Evolutionary conservation across 768 basidiomycete species (phyloP), one percentile per base, ranked within the genome.

Genomic region (Termitomyces sp.): DNA sequence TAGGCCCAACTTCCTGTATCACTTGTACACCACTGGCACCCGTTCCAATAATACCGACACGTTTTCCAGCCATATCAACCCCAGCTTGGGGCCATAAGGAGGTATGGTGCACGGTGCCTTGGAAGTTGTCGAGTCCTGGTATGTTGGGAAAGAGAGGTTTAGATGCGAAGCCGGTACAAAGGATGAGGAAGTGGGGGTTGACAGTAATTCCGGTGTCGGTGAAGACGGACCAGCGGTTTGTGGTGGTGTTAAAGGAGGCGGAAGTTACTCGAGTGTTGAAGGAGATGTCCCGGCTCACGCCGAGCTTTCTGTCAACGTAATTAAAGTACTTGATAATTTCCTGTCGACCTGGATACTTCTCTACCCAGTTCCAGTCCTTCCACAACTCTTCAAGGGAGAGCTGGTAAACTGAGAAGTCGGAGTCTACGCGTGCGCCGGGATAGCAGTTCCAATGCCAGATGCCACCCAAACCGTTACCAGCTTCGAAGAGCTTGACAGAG

Each of bases 1-100:
- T 20, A 5, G 67, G 65, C 1, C 68, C 71, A 7, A 56, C 55
- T 43, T 69, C 67, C 52, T 72, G 68, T n/a, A 71, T 52, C 20
- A 71, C 57, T 37, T 72, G 71, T 9, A 72, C 70, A 14, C 70
- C 71, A 29, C 63, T 70, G 10, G 71, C 70, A 0, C 71, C 51
- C 1, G 51, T 52, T 14, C 51, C 51, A 37, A 52, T 37, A 20
- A 72, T 62, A 3, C 65, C 71, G 14, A 72, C 63, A 3, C 69
- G 70, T 51, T 72, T 71, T 25, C 67, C 68, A 4, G 59, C n/a
- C 11, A 69, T 42, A 11, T 70, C 67, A 8, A 68, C 40, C 5
- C 63, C 66, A 0, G 47, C 60, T 59, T 69, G 57, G 17, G 70
- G 70, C 71, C 71, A 72, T n/a, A 40, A 51, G 20, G 51, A 36